Base-by-base conservation (phyloP, 495 filamentous ascomycete genomes). In the Aspergillus biplanus region DNA sequence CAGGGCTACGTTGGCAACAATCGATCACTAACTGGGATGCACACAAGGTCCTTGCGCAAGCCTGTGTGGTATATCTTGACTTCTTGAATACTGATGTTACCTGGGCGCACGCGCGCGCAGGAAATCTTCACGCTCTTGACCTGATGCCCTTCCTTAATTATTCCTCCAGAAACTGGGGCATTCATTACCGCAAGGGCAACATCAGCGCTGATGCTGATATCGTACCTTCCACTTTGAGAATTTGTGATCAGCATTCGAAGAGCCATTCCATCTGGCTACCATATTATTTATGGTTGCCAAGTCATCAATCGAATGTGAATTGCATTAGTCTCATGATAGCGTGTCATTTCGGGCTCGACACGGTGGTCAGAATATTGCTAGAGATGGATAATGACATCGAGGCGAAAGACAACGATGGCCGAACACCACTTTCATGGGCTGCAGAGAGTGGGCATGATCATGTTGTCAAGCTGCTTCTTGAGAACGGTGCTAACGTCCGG, bases 391-490 rank as follows among this genome's bases (percentile, higher is more conserved):
- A 44, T 8, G 13, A 52, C 32, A 7, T 52, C 0, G 0, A 50
- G 2, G 3, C n/a, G 2, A 8, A 7, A 9, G 58, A 59, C 35
- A 50, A 35, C 4, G 3, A 37, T 16, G 32, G 58, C 18, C 47
- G 13, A 0, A 52, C 31, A 11, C 32, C 58, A 21, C 58, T 60
- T 0, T 27, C 16, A 18, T 39, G 27, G 18, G 46, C 58, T 4
- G 58, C 46, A 32, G 13, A 7, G 6, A 60, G n/a, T 8, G 47
- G 58, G 13, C 65, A 57, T 53, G 18, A 35, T n/a, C n/a, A n/a
- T n/a, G n/a, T n/a, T n/a, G n/a, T n/a, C n/a, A n/a, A n/a, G n/a
- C n/a, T n/a, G n/a, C n/a, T n/a, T n/a, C 21, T 11, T 7, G 11
- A 52, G 16, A 9, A 32, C 6, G 49, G 31, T 0, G 8, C 49